These are phyloP conservation scores for Lactarius vividus DNA, from an alignment of 768 basidiomycete genomes.

Conservation along the genomic window DNA sequence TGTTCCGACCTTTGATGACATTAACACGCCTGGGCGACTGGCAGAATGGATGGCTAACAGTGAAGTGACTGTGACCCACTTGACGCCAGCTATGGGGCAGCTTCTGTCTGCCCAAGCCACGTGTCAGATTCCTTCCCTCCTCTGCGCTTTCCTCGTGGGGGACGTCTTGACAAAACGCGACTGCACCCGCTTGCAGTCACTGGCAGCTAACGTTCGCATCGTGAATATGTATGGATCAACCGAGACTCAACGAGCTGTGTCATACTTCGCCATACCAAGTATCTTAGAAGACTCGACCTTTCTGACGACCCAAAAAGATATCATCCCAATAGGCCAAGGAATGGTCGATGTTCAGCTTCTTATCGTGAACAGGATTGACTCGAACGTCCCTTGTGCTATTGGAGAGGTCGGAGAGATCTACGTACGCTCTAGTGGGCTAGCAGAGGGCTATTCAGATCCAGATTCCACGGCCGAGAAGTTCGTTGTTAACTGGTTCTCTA, in stretches of 20 bases:
- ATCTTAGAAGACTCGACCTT: conserved; percentile 83
- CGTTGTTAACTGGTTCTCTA: conserved; percentile 88
- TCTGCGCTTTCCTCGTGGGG: conserved; percentile 97
- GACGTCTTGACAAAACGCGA: conserved; percentile 98
- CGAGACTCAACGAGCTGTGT: conserved; percentile 98
- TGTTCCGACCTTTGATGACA: conserved; percentile 95
- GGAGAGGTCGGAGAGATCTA: conserved; percentile 99
- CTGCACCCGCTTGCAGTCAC: conserved; percentile 87
- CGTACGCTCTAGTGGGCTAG: conserved; percentile 91
- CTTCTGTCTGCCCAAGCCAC: conserved; percentile 88
- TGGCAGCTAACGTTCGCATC: conserved; percentile 89
- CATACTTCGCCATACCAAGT: conserved; percentile 91
- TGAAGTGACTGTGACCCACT: conserved; percentile 90
- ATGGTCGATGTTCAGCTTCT: conserved; percentile 98
- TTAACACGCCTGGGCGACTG: conserved; percentile 92
- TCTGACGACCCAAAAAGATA: conserved; percentile 91
- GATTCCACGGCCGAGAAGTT: conserved; percentile 89
- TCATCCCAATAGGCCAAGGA: conserved; percentile 95
- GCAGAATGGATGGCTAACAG: conserved; percentile 98
- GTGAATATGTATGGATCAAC: conserved; percentile 99
- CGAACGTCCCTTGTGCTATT: conserved; percentile 81
- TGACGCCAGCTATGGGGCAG: conserved; percentile 99
- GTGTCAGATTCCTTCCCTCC: conserved; percentile 78
- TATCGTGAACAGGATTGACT: conserved; percentile 89
- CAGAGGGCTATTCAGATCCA: conserved; percentile 89